Base-by-base conservation (phyloP, 345 rosid species). In the Camelina hispida region DNA sequence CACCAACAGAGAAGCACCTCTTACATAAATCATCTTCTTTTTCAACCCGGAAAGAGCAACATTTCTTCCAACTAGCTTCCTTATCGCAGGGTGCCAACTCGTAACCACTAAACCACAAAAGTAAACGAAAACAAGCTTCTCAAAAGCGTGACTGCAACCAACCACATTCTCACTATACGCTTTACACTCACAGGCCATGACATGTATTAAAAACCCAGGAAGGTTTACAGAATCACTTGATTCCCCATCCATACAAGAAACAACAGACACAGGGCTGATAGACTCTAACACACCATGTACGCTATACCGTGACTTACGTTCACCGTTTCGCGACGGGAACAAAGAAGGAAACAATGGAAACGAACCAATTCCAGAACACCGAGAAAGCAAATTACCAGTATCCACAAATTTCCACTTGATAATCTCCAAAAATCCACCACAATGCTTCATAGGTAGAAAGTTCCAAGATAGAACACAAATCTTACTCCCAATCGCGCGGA, bases 371-470 rank as follows among this genome's bases (percentile, higher is more conserved):
- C 35, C 59, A n/a, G 87, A 80, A 72, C 85, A 73, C 38, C 62
- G 66, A 53, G 58, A 68, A 1, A 85, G 69, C 18, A 50, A 73
- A 48, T 28, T 51, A 38, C 38, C 65, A 1, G 69, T 53, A 38
- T 77, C 84, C 16, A 72, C 40, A 9, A 88, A 66, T 37, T 68
- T 76, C 97, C 93, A 95, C 65, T 81, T 80, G 55, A 95, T 83
- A 37, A 95, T 89, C 86, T 95, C 99, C 78, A 95, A 60, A 74
- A 91, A 82, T 6, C 97, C 97, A 23, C 83, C 84, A 4, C 59
- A 71, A 70, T 79, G 86, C 51, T 81, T 82, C 46, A 79, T 66
- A 8, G 93, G 95, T 71, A 92, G 73, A 72, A 88, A 92, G 80
- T 92, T 95, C 89, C 93, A 95, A 12, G 97, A 83, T 1, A 76